These are phyloP conservation scores for Neopestalotiopsis sp. DNA, from an alignment of 2,329 filamentous ascomycete species.

Conservation along the genomic window DNA sequence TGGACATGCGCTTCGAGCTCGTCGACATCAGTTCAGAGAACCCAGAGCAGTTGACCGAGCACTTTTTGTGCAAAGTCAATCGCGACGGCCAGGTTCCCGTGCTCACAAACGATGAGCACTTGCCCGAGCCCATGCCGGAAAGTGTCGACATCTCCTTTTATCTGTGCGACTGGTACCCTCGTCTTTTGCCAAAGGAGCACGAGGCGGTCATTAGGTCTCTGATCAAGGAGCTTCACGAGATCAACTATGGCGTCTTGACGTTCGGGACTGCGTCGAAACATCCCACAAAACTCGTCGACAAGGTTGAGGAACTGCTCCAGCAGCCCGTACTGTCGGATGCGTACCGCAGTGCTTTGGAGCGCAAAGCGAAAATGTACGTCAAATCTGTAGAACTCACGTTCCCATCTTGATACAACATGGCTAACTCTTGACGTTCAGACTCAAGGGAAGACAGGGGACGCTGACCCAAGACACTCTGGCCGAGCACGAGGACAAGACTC, in stretches of 20 bases:
- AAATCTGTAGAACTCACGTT: background rate
- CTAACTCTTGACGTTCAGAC: background rate
- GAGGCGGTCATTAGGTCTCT: background rate
- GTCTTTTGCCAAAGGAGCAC: background rate
- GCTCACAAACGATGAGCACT: background rate
- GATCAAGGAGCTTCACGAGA: background rate
- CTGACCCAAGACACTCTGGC: background rate
- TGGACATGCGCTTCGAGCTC: background rate
- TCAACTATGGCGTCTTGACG: background rate
- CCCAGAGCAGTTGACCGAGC: constrained; percentile 3
- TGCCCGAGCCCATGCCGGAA: background rate
- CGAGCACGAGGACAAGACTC: background rate
- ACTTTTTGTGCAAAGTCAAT: background rate
- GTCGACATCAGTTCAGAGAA: background rate
- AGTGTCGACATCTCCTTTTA: constrained; percentile 1
- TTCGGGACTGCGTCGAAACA: background rate
- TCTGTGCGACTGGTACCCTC: background rate
- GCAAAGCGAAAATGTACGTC: background rate
- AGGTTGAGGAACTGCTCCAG: background rate
- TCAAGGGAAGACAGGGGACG: background rate
- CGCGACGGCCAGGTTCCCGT: background rate
- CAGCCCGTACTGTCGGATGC: background rate
- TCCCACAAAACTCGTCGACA: background rate
- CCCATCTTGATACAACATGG: background rate
- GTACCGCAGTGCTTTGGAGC: background rate